Base-by-base conservation (phyloP, 441 rosid genomes). In the Eruca vesicaria region DNA sequence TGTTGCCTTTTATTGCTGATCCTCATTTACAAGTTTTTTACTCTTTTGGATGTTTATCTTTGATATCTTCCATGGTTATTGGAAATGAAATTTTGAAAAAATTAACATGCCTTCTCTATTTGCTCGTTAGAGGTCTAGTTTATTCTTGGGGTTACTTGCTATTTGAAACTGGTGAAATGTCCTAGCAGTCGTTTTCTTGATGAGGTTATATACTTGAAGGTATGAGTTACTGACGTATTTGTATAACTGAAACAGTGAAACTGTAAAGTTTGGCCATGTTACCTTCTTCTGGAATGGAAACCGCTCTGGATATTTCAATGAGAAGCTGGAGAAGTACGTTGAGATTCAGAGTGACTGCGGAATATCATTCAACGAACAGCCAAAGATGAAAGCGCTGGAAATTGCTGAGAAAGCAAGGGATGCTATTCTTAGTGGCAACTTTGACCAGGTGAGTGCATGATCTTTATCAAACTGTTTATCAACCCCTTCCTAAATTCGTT, bases 251-350 rank as follows among this genome's bases (percentile, higher is more conserved):
- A 74, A 74, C 88, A 96, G 99, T 64, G 99, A 96, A 83, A 96
- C 99, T 18, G 99, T 96, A 52, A 96, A 96, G 83, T 96, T 96
- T 80, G 98, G 98, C 12, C 99, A 93, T 66, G 97, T 96, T 62
- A 96, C 99, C 50, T 96, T 93, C 90, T 96, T 96, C 81, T 96
- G 99, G 99, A 93, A 96, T 76, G 99, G 99, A 70, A 96, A 96
- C 76, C 96, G 98, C 29, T 96, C 98, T 63, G 99, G 99, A 38
- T 96, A 67, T 82, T 96, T 96, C 76, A 84, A 91, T 26, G 36
- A 87, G 11, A 82, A 87, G 52, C 41, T 90, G 87, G 99, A 93
- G 79, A 85, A 93, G 78, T 93, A 96, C 45, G 91, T 90, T 66
- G 99, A 93, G 82, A 84, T 96, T 75, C 98, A 97, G 3, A 91